Base-by-base conservation (phyloP, 1,284 basidiomycete genomes). In the Pascua sp. region DNA sequence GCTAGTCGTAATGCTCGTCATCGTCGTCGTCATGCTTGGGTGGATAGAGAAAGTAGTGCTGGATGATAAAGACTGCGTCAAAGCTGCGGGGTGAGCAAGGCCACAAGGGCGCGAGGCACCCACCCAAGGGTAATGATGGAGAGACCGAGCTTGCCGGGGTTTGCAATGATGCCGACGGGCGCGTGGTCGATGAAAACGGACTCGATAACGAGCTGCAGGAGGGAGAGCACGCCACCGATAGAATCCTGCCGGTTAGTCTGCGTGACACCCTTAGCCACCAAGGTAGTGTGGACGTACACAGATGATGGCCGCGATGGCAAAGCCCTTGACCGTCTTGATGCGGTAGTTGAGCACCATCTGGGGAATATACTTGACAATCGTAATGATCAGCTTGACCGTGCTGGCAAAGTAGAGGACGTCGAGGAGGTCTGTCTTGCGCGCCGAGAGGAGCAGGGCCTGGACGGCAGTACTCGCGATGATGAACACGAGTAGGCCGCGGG, bases 71-170 rank as follows among this genome's bases (percentile, higher is more conserved):
- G 3, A 44, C 37, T 2, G 51, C 11, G 49, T 60, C 59, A n/a
- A 62, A 62, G 11, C 51, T 53, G 39, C 24, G 24, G 24, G 24
- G 24, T 32, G 24, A 32, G 24, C 24, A 32, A 32, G 24, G 24
- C 7, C 24, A 32, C 24, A 7, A 32, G 24, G 7, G 7, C 7
- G 24, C 7, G 24, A 3, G 24, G 24, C n/a, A 49, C 56, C 42
- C 40, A 57, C 42, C 46, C 42, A 40, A 74, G 40, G 7, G 71
- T 70, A 10, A 77, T 45, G 5, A 61, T 49, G 1, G 71, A 56
- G 39, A 78, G 59, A 5, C 75, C 74, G 9, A 78, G 62, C 63
- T 78, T 78, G 45, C 67, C 70, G 0, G 76, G 76, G 53, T 78
- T 78, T 42, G 72, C 75, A 18, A 68, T 63, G 59, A 78, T 77